Conservation (phyloP, 2,329 filamentous ascomycete genomes). For the Niveomyces coronatus region DNA sequence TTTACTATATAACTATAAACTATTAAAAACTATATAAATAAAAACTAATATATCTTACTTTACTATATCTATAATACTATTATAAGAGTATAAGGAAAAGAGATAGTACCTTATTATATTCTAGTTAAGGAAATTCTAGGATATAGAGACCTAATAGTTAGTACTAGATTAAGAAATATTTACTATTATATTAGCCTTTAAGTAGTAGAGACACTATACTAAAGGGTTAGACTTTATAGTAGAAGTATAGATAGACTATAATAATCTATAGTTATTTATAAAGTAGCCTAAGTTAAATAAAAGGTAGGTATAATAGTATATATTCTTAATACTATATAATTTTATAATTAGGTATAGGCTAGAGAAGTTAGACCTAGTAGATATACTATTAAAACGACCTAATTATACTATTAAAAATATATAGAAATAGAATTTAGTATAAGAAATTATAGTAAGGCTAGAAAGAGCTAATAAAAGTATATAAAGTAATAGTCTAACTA, state of each 20-base stretch:
- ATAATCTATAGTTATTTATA: constrained; percentile 6
- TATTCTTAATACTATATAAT: constrained; percentile 3
- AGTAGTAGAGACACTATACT: constrained; percentile 15
- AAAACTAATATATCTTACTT: background rate
- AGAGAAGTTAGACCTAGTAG: background rate
- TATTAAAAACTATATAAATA: background rate
- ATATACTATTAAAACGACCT: background rate
- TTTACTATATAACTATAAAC: background rate
- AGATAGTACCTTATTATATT: background rate
- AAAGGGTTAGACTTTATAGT: background rate
- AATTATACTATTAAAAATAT: background rate
- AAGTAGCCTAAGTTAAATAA: constrained; percentile 1
- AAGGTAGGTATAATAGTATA: background rate
- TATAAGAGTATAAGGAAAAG: background rate
- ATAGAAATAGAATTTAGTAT: background rate
- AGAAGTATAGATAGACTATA: constrained; percentile 2
- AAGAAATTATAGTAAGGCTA: too few species aligned
- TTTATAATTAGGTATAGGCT: constrained; percentile 4
- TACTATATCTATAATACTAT: background rate
- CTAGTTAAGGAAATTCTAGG: background rate
- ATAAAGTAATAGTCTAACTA: too few species aligned
- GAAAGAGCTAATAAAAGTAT: too few species aligned
- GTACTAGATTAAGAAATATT: background rate
- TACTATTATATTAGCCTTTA: constrained; percentile 5
- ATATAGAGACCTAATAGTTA: background rate